Evolutionary conservation across 305 asterid species (phyloP), one percentile per base, ranked within the genome.

Genomic region (Ajuga reptans): DNA sequence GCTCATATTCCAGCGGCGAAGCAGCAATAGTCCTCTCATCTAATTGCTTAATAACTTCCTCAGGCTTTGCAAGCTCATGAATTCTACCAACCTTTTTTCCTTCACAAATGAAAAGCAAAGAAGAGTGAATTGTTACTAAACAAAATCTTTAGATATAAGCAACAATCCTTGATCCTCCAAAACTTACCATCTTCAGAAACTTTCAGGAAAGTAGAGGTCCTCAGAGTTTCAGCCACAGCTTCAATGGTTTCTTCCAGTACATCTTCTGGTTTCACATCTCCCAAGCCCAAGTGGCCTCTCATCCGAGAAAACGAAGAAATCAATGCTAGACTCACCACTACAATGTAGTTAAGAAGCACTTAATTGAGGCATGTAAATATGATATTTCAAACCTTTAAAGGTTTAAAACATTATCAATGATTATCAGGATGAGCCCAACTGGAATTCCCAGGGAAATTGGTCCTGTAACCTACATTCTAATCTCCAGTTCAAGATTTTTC

Each of bases 21-120:
- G 88, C 97, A 61, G 99, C 96, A 66, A 93, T 73, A 29, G 97
- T 93, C 74, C 91, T 83, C n/a, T 66, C 84, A 78, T 89, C 93
- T 51, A 79, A 53, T 79, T 91, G 99, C 79, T 89, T 90, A 46
- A 93, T 91, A 33, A 82, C 90, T 83, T 86, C 96, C 68, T 91
- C 99, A 0, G 88, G 85, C 80, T 91, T 85, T 8, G 91, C 75
- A 64, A 91, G 85, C 75, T 86, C 92, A 5, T 85, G 72, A 76
- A 81, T 79, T 77, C 99, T 86, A 78, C 97, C 96, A 75, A 93
- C 84, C 67, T 78, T 89, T 70, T 71, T 74, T 21, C 97, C 99
- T 93, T 70, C 17, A 74, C 10, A 60, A 55, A 18, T 33, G 29
- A 53, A n/a, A 6, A 68, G 33, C 51, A 5, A 51, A 11, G 17